Evolutionary conservation across 345 rosid species (phyloP), one percentile per base, ranked within the genome.

Genomic region (Lenwebbia sp.): DNA sequence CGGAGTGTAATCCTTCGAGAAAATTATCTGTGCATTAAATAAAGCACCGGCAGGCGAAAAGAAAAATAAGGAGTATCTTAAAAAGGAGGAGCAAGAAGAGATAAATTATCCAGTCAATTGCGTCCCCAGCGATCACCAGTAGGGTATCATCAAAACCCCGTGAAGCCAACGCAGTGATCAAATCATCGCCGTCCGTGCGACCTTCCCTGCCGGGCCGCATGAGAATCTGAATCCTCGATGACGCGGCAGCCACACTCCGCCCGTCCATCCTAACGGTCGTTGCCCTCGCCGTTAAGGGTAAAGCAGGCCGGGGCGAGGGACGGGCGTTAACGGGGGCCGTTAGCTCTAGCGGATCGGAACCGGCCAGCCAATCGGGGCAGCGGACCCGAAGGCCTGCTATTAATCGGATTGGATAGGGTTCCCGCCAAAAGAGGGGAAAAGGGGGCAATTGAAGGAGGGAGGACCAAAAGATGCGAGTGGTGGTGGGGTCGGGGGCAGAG

Each of bases 371-470:
- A 28, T n/a, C 52, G 74, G 40, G 25, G 82, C 74, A 19, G 41
- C 92, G 92, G 91, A 88, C 86, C 50, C 37, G 10, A 90, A 83
- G 58, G 50, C 82, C 56, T 40, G 30, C 23, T 53, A 50, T 86
- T 5, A 82, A 88, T 10, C 84, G 51, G 87, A 82, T n/a, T 88
- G 87, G 47, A 90, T 86, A 21, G 65, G 17, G 12, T 86, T 90
- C 94, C 91, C 92, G 93, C 93, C 89, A 88, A 88, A 86, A 49
- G 37, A 23, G 5, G 54, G 26, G 8, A 0, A 33, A 53, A 65
- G 44, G 60, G 22, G 74, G 1, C 4, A 1, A n/a, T n/a, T n/a
- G n/a, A n/a, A n/a, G n/a, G n/a, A n/a, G n/a, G n/a, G n/a, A n/a
- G n/a, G n/a, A n/a, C n/a, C n/a, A 76, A 84, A 82, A 30, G 47